Percentiles rank a stretch among this genome's conserved stretches.
Evolutionary conservation across 1,139 yeast species (phyloP).

Genomic region (Chernovozyma sophiae-reginae): DNA sequence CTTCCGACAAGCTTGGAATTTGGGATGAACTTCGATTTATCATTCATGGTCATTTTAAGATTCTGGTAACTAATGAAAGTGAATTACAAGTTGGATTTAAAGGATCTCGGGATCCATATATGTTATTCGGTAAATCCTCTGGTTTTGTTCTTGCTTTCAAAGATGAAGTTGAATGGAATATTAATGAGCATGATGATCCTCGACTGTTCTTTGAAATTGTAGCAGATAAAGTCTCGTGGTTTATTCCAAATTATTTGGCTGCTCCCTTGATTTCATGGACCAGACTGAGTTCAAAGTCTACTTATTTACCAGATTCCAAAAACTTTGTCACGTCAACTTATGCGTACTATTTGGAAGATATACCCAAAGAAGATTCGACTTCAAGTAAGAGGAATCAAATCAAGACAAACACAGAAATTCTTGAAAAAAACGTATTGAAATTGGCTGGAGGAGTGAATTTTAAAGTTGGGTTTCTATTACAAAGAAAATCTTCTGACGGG

Average conservation of each 20-base stretch:
- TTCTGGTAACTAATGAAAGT: constrained; percentile 22
- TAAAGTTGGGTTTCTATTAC: constrained; percentile 56
- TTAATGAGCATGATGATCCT: constrained; percentile 40
- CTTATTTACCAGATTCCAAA: constrained; percentile 42
- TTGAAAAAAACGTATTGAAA: constrained; percentile 53
- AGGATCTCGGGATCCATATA: constrained; percentile 45
- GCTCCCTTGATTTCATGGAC: constrained; percentile 62
- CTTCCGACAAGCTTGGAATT: constrained; percentile 49
- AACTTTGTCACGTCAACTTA: constrained; percentile 45
- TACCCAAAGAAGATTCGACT: background rate
- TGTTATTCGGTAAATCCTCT: constrained; percentile 32
- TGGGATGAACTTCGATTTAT: constrained; percentile 55
- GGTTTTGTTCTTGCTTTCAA: constrained; percentile 41
- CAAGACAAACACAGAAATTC: constrained; percentile 12
- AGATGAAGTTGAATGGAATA: constrained; percentile 36
- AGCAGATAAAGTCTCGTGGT: constrained; percentile 38
- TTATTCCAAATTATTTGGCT: constrained; percentile 59
- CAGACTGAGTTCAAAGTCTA: constrained; percentile 39
- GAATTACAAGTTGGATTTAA: constrained; percentile 53
- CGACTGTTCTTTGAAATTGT: constrained; percentile 32
- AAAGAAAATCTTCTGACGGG: constrained; percentile 36
- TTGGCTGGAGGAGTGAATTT: constrained; percentile 60
- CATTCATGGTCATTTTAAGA: constrained; percentile 44
- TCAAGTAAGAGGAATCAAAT: background rate
- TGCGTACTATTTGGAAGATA: constrained; percentile 45